Base-by-base conservation (phyloP, 192 early-diverging fungal genomes). In the Coemansia sp. region DNA sequence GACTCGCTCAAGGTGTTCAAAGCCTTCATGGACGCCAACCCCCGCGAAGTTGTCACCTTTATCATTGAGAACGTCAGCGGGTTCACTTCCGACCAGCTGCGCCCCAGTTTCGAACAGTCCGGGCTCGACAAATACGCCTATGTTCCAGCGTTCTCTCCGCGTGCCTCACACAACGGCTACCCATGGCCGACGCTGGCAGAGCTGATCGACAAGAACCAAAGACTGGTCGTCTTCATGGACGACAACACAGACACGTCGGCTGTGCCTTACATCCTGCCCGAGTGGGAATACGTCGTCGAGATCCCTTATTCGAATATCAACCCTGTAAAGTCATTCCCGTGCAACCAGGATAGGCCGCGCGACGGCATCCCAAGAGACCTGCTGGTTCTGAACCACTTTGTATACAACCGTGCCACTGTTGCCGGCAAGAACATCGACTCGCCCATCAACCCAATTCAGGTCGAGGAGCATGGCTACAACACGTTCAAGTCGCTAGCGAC, bases 11-110 rank as follows among this genome's bases (percentile, higher is more conserved):
- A 62, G 5, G 62, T 73, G 23, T 81, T 92, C 42, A 79, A 68
- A 33, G 52, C 70, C 9, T 94, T 86, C 66, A 60, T 94, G 53
- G 83, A 90, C 13, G 49, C 56, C 13, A 88, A 94, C 56, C 89
- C 88, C 6, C 83, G 84, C 65, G 91, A 94, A 58, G 82, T 92
- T 15, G 55, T 94, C 29, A 90, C 91, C 1, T 86, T 94, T 65
- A 87, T 91, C 33, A 89, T 91, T 72, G 85, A 89, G 38, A 92
- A 92, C 63, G 64, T 81, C 9, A 84, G 71, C 45, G 82, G 67
- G 1, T 82, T 91, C 32, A 7, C 66, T 20, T 40, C 83, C 3
- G 52, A 75, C 7, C 78, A 81, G 29, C 85, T 88, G 55, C 29
- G 79, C n/a, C 75, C 79, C 15, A 82, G 77, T 15, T 91, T 88